phyloP scores from a whole-genome alignment of 2,329 filamentous ascomycete genomes.

The Phaeophleospora eucalypticola region DNA sequence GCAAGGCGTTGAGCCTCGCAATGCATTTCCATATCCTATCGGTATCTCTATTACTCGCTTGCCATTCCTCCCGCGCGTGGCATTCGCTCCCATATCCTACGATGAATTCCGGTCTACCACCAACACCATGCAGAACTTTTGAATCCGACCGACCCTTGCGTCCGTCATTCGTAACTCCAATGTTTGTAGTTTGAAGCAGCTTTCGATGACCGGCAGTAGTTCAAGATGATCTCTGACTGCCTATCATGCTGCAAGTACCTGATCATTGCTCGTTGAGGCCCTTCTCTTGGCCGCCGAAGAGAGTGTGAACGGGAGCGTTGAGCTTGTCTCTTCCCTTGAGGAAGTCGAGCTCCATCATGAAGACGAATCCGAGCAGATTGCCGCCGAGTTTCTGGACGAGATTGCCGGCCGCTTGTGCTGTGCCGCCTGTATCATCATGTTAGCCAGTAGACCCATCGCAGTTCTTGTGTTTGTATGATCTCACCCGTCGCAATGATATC shows the following conservation, averaged over 20 bases:
- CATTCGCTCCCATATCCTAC: neutral
- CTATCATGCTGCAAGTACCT: neutral
- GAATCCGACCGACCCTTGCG: neutral
- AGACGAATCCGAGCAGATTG: slow-evolving; percentile 81
- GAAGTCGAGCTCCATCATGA: slow-evolving; percentile 93
- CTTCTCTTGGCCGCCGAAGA: slow-evolving; percentile 64
- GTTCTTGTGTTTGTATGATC: too few species aligned
- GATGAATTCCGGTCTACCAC: neutral
- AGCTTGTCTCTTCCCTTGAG: slow-evolving; percentile 90
- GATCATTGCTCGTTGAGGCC: slow-evolving; percentile 13
- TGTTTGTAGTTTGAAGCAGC: neutral
- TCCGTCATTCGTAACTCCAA: neutral
- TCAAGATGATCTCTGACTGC: neutral
- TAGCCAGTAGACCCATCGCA: neutral
- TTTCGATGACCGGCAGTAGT: neutral
- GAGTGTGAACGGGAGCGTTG: slow-evolving; percentile 73
- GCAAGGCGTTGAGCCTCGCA: neutral
- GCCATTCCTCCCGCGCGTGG: neutral
- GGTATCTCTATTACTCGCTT: neutral
- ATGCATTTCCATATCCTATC: neutral
- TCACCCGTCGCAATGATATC: slow-evolving; percentile 97
- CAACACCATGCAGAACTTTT: neutral
- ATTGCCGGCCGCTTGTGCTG: slow-evolving; percentile 78
- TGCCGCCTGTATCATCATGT: slow-evolving; percentile 64
- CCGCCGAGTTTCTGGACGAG: slow-evolving; percentile 85